Base-by-base conservation (phyloP, 2,329 filamentous ascomycete species). In the Sporothrix pallida region DNA sequence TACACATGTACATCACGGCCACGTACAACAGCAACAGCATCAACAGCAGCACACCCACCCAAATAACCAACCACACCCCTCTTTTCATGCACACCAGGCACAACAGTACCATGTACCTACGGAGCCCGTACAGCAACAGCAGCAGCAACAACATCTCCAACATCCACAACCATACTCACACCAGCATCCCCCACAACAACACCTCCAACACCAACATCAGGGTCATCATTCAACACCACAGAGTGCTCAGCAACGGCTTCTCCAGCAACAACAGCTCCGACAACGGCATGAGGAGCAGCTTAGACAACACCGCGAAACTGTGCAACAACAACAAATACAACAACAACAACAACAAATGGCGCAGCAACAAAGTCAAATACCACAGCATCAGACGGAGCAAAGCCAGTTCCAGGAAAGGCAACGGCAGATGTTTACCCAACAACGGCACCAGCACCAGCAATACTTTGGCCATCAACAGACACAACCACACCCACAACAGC, bases 231-330 rank as follows among this genome's bases (percentile, higher is more conserved):
- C 67, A 56, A 37, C 67, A 70, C 31, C 31, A 37, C 31, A 37
- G 31, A 37, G 31, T 37, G 31, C 31, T 42, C 67, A n/a, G 17
- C 70, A 63, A 46, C 68, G 58, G 17, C 26, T 3, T 23, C 52
- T 23, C 23, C 65, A 62, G 20, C 56, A 70, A 44, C 65, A 37
- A 23, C 69, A 71, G 42, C 46, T 52, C 7, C 44, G 13, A 20
- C 65, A 68, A 23, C 44, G 46, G 20, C 65, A 69, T n/a, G 46
- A 54, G 6, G 76, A 77, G 65, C 72, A 54, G 50, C 74, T 9
- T 48, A 46, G 26, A 8, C 70, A 72, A 5, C n/a, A 20, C 4
- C 70, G 65, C 9, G 58, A 72, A 13, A 42, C 13, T 3, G 20
- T 42, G 2, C 71, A 67, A 50, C 71, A 67, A 13, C 76, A 73